Base-by-base conservation (phyloP, 164 flowering plant species). In the Chimonanthus praecox region DNA sequence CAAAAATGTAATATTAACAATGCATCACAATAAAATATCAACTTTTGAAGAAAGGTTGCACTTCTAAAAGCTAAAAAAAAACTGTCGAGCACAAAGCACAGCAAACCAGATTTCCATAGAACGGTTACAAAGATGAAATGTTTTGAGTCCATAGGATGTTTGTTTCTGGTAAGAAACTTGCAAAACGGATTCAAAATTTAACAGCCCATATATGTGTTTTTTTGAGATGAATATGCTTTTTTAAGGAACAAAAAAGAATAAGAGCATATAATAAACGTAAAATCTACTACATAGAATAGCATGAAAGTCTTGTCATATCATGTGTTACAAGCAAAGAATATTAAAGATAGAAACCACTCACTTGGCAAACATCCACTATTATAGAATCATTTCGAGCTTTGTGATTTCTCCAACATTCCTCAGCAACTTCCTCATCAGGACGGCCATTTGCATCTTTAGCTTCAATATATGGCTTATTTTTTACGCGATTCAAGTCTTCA, bases 401-500 rank as follows among this genome's bases (percentile, higher is more conserved):
- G 85, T 94, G 98, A 79, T 91, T 82, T 78, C 78, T 87, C 98
- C 98, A 94, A 78, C 89, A 91, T 76, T 92, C 97, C 63, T 83
- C 83, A 7, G 97, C 97, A 76, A 92, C 88, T 80, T 86, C 94
- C 77, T 88, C 90, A 80, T 92, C 92, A 47, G 92, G 90, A 60
- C 90, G 94, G 66, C 92, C 92, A 80, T 89, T 86, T 72, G 84
- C 88, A 82, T 94, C 97, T 83, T 90, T 94, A 48, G 86, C 68
- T 80, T 89, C 97, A 84, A 92, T 78, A 64, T 94, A 94, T 44
- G 98, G 98, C 82, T 94, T 94, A 62, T 76, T 85, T 76, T 91
- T 92, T 43, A 94, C 98, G 76, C 94, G 97, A 82, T 94, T 94
- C 74, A 94, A 81, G 85, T 94, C 98, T 88, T 94, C 98, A 87